Evolutionary conservation across 208 protist genomes (phyloP).

Genomic region (Acanthamoeba triangularis): DNA sequence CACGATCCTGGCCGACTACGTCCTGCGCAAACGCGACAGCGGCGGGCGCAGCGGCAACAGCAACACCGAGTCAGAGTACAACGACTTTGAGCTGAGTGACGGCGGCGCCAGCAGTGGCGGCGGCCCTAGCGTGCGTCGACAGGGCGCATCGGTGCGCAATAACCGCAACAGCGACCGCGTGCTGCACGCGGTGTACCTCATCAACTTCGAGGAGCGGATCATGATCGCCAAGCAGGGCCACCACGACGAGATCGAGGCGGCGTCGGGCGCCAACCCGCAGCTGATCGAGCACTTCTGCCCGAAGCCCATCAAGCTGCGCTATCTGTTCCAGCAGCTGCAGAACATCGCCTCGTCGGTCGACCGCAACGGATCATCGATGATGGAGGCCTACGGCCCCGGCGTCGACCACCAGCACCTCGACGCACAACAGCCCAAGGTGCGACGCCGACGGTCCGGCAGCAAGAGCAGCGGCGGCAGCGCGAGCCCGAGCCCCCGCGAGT

Average conservation of each 20-base stretch:
- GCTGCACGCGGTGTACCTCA: constrained; percentile 14
- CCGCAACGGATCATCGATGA: not conserved
- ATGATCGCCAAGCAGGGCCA: constrained; percentile 34
- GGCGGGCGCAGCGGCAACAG: not conserved
- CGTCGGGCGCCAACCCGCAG: not conserved
- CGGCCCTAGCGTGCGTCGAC: not conserved
- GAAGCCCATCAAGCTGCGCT: constrained; percentile 46
- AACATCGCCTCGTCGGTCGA: not conserved
- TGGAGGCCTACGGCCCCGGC: not conserved
- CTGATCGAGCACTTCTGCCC: constrained; percentile 18
- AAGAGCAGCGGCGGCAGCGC: not conserved
- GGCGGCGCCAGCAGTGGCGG: not conserved
- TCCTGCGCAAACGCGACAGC: not conserved
- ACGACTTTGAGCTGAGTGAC: not conserved
- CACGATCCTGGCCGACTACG: constrained; percentile 39
- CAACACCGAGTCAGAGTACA: not conserved
- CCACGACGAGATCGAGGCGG: not conserved
- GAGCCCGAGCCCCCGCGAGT: not conserved
- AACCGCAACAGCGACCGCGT: not conserved
- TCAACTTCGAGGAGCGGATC: constrained; percentile 34
- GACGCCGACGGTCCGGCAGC: not conserved
- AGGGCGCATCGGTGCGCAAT: not conserved
- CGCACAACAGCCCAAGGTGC: not conserved
- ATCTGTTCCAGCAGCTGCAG: constrained; percentile 19
- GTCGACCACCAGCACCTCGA: not conserved